These are phyloP conservation scores for Fraxinus pennsylvanica DNA, from an alignment of 257 asterid species.

Conservation along the genomic window DNA sequence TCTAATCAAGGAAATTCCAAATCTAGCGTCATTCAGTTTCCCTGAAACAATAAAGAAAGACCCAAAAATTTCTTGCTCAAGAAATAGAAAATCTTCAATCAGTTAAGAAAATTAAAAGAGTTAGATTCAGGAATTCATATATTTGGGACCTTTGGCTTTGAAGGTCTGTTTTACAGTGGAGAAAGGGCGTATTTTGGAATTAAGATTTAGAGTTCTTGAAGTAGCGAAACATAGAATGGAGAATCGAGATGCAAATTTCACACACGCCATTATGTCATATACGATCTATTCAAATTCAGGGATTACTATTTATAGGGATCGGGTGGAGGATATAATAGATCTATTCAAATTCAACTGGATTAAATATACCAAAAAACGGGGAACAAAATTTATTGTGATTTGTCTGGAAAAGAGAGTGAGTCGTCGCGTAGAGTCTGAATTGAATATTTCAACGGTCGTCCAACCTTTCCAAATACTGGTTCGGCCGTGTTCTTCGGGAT, in stretches of 20 bases:
- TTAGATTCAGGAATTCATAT: not conserved
- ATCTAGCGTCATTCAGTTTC: slow-evolving; percentile 29
- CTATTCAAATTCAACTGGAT: no score
- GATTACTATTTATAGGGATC: no score
- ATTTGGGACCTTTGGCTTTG: slow-evolving; percentile 16
- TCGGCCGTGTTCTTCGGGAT: no score
- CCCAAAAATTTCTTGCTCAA: not conserved
- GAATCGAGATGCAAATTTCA: slow-evolving; percentile 19
- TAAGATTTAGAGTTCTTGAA: not conserved
- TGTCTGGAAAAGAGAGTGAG: no score
- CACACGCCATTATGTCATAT: not conserved
- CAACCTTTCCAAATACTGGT: no score
- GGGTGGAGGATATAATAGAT: no score
- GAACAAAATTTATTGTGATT: no score
- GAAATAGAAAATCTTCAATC: slow-evolving; percentile 15
- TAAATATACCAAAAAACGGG: no score
- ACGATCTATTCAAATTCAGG: no score
- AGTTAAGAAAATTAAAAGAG: not conserved
- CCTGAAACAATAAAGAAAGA: slow-evolving; percentile 36
- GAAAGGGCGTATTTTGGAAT: slow-evolving; percentile 14
- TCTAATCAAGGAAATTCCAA: slow-evolving; percentile 27
- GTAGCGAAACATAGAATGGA: slow-evolving; percentile 12
- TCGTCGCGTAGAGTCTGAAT: no score
- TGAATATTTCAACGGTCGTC: no score
- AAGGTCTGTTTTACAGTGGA: slow-evolving; percentile 21